Percentiles rank a stretch among this genome's conserved stretches.
Conservation (phyloP, 106 monocot species). For the Amphibolis antarctica region DNA sequence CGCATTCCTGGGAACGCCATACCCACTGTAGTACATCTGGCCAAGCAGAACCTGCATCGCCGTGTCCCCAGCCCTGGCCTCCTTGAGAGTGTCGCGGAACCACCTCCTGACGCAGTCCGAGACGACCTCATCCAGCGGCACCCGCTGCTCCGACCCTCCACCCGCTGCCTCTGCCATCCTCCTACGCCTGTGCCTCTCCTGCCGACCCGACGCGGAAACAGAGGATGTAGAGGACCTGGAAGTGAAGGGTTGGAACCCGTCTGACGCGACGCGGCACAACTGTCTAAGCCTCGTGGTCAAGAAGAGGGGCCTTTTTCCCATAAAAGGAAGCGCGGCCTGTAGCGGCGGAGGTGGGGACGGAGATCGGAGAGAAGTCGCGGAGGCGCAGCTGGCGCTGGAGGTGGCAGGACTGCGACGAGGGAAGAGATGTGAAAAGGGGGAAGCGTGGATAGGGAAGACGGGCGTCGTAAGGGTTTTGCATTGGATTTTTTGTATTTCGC, state of each 20-base stretch:
- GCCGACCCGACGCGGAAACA: not conserved
- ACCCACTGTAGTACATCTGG: constrained; percentile 89
- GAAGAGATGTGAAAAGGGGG: not conserved
- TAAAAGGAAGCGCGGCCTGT: not conserved
- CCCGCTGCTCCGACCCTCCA: constrained; percentile 2
- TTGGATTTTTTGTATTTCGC: too few species aligned
- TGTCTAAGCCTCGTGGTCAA: not conserved
- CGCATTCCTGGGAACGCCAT: constrained; percentile 49
- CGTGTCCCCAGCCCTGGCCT: constrained; percentile 63
- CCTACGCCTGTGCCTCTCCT: not conserved
- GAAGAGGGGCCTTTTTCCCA: constrained; percentile 7
- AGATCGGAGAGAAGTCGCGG: too few species aligned
- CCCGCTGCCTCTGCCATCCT: not conserved
- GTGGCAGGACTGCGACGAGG: not conserved
- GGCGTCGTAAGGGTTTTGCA: too few species aligned
- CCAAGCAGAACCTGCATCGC: constrained; percentile 81
- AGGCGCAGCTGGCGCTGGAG: not conserved
- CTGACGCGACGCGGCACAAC: constrained; percentile 1
- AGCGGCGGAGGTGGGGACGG: not conserved
- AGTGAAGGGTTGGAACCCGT: not conserved
- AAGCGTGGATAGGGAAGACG: too few species aligned
- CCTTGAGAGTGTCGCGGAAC: constrained; percentile 87
- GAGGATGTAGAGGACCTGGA: not conserved
- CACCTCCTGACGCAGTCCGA: constrained; percentile 65
- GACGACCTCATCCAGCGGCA: constrained; percentile 69